phyloP scores from a whole-genome alignment of 2,329 filamentous ascomycete species.

The Penicillium sp. region DNA sequence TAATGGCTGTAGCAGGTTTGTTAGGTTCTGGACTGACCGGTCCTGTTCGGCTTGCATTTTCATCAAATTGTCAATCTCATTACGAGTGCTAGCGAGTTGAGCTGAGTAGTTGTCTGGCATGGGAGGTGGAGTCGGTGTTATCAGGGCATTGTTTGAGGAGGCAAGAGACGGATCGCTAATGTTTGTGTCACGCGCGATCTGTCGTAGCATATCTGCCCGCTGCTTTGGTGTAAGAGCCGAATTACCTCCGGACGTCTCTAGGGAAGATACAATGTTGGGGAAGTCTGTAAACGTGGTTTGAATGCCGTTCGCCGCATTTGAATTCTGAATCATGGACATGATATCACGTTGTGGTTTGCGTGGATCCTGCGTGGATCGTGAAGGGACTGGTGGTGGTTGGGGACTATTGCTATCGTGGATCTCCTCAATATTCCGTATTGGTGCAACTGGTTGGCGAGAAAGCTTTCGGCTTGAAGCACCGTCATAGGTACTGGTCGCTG shows the following conservation, averaged over 20 bases:
- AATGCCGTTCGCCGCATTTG: conserved; percentile 41
- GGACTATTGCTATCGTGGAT: conserved; percentile 41
- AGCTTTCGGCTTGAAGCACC: conserved; percentile 21
- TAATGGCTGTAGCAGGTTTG: conserved; percentile 70
- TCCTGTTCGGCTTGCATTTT: conserved; percentile 77
- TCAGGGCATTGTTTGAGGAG: conserved; percentile 53
- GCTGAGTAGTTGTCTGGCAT: conserved; percentile 48
- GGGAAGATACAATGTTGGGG: conserved; percentile 42
- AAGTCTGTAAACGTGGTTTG: conserved; percentile 40
- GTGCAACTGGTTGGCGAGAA: conserved; percentile 27
- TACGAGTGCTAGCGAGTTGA: conserved; percentile 61
- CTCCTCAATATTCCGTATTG: conserved; percentile 40
- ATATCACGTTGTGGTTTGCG: conserved; percentile 40
- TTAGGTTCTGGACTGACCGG: conserved; percentile 69
- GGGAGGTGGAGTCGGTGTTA: conserved; percentile 52
- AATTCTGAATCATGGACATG: conserved; percentile 47
- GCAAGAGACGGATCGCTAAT: conserved; percentile 34
- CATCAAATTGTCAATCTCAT: conserved; percentile 74
- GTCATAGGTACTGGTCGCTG: conserved; percentile 28
- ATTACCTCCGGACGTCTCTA: conserved; percentile 42
- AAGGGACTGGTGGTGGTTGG: conserved; percentile 18
- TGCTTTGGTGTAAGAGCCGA: conserved; percentile 42
- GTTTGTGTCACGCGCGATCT: conserved; percentile 46
- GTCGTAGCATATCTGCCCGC: conserved; percentile 46
- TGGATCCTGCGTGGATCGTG: conserved; percentile 21